A percentile compares a stretch with the other conserved stretches of the same genome.
Evolutionary conservation across 2,329 filamentous ascomycete species (phyloP).

Genomic region (Dryadomyces quercus-mongolicae): DNA sequence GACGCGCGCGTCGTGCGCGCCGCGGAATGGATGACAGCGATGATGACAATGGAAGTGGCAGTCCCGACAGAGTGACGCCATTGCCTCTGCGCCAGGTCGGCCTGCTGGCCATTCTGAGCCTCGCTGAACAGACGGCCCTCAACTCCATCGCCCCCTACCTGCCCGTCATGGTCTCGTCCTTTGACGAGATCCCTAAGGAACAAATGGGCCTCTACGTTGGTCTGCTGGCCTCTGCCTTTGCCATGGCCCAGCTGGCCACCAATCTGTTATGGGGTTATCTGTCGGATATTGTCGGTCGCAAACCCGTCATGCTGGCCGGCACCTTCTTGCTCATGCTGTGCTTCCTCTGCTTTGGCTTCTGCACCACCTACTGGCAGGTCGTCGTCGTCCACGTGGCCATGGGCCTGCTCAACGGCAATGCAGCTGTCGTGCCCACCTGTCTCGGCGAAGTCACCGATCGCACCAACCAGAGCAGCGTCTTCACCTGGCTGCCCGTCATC

Average conservation of each 20-base stretch:
- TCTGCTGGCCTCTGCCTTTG: slow-evolving; percentile 80
- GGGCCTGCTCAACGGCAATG: slow-evolving; percentile 91
- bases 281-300: slow-evolving; percentile 67
- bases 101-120: slow-evolving; percentile 74
- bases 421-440: slow-evolving; percentile 85
- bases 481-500: slow-evolving; percentile 90
- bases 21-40: too few relatives aligned
- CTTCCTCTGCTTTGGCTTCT: slow-evolving; percentile 82
- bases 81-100: slow-evolving; percentile 73
- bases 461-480: slow-evolving; percentile 86
- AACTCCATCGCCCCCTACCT: slow-evolving; percentile 96
- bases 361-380: slow-evolving; percentile 69
- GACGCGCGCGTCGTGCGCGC: too few relatives aligned
- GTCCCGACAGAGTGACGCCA: slow-evolving; percentile 45
- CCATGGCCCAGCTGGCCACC: slow-evolving; percentile 80
- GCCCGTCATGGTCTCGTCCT: slow-evolving; percentile 79
- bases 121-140: slow-evolving; percentile 90
- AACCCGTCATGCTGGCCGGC: slow-evolving; percentile 70
- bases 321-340: slow-evolving; percentile 72
- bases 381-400: slow-evolving; percentile 77
- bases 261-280: slow-evolving; percentile 88
- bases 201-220: slow-evolving; percentile 83
- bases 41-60: too few relatives aligned
- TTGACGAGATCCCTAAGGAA: slow-evolving; percentile 61
- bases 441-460: slow-evolving; percentile 90